These are phyloP conservation scores for Hemileia vastatrix DNA, from an alignment of 1,284 basidiomycete species.

Conservation along the genomic window DNA sequence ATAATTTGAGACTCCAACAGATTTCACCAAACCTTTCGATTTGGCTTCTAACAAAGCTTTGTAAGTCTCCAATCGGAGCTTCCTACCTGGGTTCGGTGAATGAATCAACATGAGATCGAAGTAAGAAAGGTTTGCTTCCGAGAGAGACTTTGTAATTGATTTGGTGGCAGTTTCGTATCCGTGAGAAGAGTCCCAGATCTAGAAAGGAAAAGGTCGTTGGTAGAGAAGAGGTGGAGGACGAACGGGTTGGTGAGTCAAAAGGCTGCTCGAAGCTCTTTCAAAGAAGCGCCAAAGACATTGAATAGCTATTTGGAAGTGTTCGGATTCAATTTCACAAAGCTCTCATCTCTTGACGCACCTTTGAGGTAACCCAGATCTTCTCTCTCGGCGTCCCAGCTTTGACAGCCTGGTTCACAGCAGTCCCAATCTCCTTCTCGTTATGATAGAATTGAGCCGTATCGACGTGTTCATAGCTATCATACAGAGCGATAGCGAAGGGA, in stretches of 20 bases:
- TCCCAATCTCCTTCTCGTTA: slow-evolving; percentile 23
- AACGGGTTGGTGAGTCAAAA: too few species aligned
- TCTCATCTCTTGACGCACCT: slow-evolving; percentile 11
- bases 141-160: background rate
- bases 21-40: slow-evolving; percentile 22
- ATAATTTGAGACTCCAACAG: slow-evolving; percentile 28
- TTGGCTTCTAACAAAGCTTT: slow-evolving; percentile 18
- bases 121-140: slow-evolving; percentile 6
- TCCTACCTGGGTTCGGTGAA: slow-evolving; percentile 20
- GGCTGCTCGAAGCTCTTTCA: too few species aligned
- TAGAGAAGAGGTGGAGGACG: too few species aligned
- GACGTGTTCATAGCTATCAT: slow-evolving; percentile 23
- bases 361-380: slow-evolving; percentile 23
- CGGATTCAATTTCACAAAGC: too few species aligned
- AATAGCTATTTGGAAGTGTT: too few species aligned
- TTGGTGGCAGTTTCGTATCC: background rate
- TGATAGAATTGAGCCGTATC: slow-evolving; percentile 26
- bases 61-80: slow-evolving; percentile 27
- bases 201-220: background rate
- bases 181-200: background rate
- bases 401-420: slow-evolving; percentile 1
- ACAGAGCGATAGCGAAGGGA: too few species aligned
- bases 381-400: slow-evolving; percentile 1
- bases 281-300: too few species aligned
- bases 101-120: slow-evolving; percentile 27